Base-by-base conservation (phyloP, 108 stramenopile genomes). In the Chaetoceros muelleri region DNA sequence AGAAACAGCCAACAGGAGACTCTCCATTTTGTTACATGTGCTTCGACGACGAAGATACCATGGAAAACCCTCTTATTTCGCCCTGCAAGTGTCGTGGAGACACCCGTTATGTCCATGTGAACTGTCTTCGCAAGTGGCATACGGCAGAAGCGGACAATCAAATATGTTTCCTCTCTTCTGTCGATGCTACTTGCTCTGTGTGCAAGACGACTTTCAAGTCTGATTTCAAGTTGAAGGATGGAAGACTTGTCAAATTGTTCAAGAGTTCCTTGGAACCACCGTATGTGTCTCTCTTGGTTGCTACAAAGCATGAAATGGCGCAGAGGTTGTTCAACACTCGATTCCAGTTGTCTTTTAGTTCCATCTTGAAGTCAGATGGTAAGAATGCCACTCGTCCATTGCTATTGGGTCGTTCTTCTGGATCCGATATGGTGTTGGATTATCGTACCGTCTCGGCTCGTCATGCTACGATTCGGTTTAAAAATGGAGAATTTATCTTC, bases 141-240 rank as follows among this genome's bases (percentile, higher is more conserved):
- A 93, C 93, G 25, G 81, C 91, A 49, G 90, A 87, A 64, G 86
- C 89, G 18, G 89, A 84, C 64, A 81, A 89, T 44, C 90, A 91
- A 71, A 90, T 94, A 57, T 96, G 95, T 76, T 90, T 95, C 69
- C 79, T 95, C 20, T 88, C 85, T 34, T 92, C 88, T 45, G 94
- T 93, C 44, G 93, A 95, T 71, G 94, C 94, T 7, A 93, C 93
- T 1, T 97, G 96, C 78, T 91, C 85, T 17, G 90, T 97, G 25
- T 97, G 95, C 70, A 95, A 95, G 69, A 79, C 90, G 16, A 85
- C 92, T n/a, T 97, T 95, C 93, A 90, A 94, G 58, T 88, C 85
- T 21, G 91, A 88, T 71, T 95, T 97, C 60, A 93, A 94, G 58
- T 59, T 94, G 66, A 79, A 78, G 63, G 86, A 93, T 70, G 88